Base-by-base conservation (phyloP, 106 monocot species). In the Amphibolis antarctica region DNA sequence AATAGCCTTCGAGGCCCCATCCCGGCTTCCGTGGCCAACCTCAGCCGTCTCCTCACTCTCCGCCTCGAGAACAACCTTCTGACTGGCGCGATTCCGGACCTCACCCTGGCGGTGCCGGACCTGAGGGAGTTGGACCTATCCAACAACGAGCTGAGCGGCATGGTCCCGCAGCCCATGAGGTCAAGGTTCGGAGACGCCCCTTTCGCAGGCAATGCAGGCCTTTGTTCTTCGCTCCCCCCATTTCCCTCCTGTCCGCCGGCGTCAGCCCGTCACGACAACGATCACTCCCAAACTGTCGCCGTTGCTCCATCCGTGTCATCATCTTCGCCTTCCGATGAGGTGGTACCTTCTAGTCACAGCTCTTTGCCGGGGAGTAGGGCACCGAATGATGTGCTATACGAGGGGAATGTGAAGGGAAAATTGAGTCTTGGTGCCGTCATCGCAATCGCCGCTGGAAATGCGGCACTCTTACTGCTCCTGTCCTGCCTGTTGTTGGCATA, bases 61-160 rank as follows among this genome's bases (percentile, higher is more conserved):
- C 74, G 69, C 45, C 74, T 82, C 15, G 77, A 86, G 65, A 46
- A 80, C 65, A 86, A 86, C 69, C 76, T 79, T 23, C 79, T 86
- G 44, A 56, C 77, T 6, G 86, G 82, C 25, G 42, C 19, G 28
- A 60, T 86, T 50, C 86, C 86, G 21, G 82, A 86, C 46, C 62
- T 79, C 48, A 42, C 82, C 48, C 42, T 26, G 0, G 42, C 55
- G 4, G 55, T 79, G 10, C 85, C 82, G 5, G 30, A 36, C 1
- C 81, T 86, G 55, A 59, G 22, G 1, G 76, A 86, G 27, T 74
- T 86, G 48, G 74, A 86, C 42, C 70, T 62, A 19, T 86, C 82
- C 53, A 76, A 86, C 69, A 86, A 86, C 74, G 52, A 76, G 64
- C 79, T 86, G 44, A 57, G 55, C 55, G 82, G 85, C 25, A 52